Percentiles rank a stretch among this genome's conserved stretches.
phyloP scores from a whole-genome alignment of 208 protist species.

The Wallacemonas collosoma region DNA sequence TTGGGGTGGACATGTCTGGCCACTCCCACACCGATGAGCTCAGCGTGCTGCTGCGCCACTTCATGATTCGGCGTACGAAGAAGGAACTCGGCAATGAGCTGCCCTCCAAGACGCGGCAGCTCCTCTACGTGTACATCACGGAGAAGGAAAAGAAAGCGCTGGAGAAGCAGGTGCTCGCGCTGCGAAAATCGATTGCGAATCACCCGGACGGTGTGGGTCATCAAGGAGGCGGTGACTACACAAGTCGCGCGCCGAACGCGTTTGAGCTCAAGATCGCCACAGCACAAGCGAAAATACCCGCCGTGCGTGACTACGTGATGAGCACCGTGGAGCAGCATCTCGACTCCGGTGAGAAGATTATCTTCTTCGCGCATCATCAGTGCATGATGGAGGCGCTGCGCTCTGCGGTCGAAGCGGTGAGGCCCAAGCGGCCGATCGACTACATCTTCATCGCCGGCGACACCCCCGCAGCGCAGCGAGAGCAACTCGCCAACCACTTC shows the following conservation, averaged over 20 bases:
- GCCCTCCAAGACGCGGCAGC: conserved; percentile 84
- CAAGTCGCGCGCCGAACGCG: conserved; percentile 44
- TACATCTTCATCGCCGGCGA: conserved; percentile 94
- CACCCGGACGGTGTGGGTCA: conserved; percentile 18
- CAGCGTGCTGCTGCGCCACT: conserved; percentile 84
- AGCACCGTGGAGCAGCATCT: conserved; percentile 77
- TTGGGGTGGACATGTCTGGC: conserved; percentile 71
- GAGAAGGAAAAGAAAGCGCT: conserved; percentile 84
- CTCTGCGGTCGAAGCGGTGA: conserved; percentile 60
- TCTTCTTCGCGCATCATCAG: conserved; percentile 95
- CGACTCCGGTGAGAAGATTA: conserved; percentile 83
- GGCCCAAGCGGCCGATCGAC: conserved; percentile 62
- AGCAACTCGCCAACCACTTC: conserved; percentile 82
- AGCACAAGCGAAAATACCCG: conserved; percentile 83
- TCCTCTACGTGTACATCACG: conserved; percentile 86
- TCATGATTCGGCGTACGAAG: conserved; percentile 96
- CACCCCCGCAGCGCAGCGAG: conserved; percentile 65
- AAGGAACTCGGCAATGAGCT: conserved; percentile 85
- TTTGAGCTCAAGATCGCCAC: conserved; percentile 90
- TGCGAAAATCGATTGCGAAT: conserved; percentile 45
- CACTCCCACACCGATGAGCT: conserved; percentile 92
- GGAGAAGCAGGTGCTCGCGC: conserved; percentile 69
- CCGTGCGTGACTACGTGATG: conserved; percentile 89
- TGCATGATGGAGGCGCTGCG: conserved; percentile 93
- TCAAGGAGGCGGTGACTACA: conserved; percentile 19